Evolutionary conservation across 192 early-diverging fungal genomes (phyloP).

Genomic region (Geranomyces michiganensis): DNA sequence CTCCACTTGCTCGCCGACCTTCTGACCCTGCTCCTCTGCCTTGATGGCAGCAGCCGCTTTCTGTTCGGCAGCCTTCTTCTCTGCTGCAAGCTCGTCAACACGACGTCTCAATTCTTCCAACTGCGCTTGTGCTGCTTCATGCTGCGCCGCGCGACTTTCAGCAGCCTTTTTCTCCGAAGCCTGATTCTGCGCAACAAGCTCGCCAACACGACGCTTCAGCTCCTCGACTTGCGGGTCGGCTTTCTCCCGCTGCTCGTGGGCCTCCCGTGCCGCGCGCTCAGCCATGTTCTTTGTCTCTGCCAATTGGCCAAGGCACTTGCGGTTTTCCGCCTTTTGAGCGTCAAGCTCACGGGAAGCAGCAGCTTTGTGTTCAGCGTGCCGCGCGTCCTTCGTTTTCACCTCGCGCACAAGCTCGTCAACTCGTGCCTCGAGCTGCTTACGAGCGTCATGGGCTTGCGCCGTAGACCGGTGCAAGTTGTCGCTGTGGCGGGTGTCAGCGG

Average conservation of each 20-base stretch:
- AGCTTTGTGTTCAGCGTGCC: too few species aligned
- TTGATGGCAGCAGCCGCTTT: neutral
- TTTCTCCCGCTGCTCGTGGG: constrained; percentile 1
- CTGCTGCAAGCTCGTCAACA: neutral
- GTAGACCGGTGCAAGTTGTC: neutral
- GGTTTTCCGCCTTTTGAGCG: too few species aligned
- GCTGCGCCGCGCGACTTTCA: neutral
- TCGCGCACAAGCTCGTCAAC: too few species aligned
- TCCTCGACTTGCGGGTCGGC: neutral
- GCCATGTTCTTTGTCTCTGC: too few species aligned
- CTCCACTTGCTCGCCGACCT: neutral
- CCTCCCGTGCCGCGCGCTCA: too few species aligned
- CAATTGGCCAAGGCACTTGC: too few species aligned
- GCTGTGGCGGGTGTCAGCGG: neutral
- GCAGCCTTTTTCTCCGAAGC: neutral
- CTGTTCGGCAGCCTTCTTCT: neutral
- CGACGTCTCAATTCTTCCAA: neutral
- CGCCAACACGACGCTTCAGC: neutral
- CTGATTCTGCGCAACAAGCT: neutral
- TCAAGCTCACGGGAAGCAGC: too few species aligned
- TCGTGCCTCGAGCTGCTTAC: neutral
- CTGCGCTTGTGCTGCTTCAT: neutral
- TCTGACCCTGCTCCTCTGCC: neutral
- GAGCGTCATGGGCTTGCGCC: neutral
- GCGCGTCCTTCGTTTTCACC: too few species aligned